Base-by-base conservation (phyloP, 2,329 filamentous ascomycete species). In the Lachnellula cervina region DNA sequence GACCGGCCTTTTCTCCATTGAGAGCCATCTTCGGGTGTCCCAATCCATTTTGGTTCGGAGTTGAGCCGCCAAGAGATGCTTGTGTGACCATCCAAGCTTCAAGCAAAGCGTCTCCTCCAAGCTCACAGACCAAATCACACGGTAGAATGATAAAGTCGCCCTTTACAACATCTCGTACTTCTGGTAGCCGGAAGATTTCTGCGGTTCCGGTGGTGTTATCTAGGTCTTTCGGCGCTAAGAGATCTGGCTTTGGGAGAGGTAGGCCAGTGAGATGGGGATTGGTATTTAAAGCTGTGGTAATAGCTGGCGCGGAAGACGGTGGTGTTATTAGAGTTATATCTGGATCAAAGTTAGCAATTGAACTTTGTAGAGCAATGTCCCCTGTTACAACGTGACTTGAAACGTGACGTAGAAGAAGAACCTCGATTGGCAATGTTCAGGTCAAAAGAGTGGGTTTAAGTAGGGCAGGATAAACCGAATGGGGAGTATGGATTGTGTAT, bases 71-170 rank as follows among this genome's bases (percentile, higher is more conserved):
- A 71, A 93, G 77, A 38, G 86, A 88, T 16, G 84, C 86, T 49
- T 90, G 83, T 64, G 88, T 84, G 32, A 92, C 83, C 87, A 97
- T 92, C 91, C 94, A 99, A 58, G 92, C 84, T 71, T 97, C 90
- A 2, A 96, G 74, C 21, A 97, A 78, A 59, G 86, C 83, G 64
- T 91, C 88, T 13, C 91, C 92, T 2, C 88, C 86, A 16, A 97
- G 76, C 68, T 96, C 92, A 70, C 91, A 97, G 40, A 99, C 85
- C 6, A 99, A 77, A 70, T 99, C 94, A 72, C 94, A 99, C 0
- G 94, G 93, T 4, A 99, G 77, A 3, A 97, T 83, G 25, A 97
- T 76, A 68, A 99, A 97, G 72, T 99, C 90, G 13, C 85, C 84
- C 52, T 83, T 90, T 64, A 99, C 83, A 7, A 84, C 79, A n/a